These are phyloP conservation scores for Leccinum broughii DNA, from an alignment of 768 basidiomycete species.

Conservation along the genomic window DNA sequence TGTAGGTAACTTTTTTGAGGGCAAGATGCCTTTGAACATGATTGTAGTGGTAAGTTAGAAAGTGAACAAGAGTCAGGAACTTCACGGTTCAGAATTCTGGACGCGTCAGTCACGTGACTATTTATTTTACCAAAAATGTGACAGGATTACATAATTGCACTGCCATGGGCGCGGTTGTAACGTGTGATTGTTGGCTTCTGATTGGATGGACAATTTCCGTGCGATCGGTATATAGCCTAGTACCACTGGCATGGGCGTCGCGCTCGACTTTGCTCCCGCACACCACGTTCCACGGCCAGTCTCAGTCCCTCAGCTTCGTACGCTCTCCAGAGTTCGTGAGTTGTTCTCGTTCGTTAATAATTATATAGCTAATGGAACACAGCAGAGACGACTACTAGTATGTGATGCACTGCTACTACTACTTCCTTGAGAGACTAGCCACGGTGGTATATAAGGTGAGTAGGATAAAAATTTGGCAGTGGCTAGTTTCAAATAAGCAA, in stretches of 20 bases:
- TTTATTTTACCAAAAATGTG: constrained; percentile 27
- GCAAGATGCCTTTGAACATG: constrained; percentile 85
- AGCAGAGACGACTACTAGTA: constrained; percentile 13
- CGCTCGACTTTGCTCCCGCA: constrained; percentile 2
- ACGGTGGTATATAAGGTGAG: constrained; percentile 18
- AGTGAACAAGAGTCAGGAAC: background rate
- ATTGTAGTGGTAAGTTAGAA: constrained; percentile 4
- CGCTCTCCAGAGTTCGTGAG: background rate
- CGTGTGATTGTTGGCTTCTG: constrained; percentile 4
- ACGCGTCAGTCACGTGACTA: constrained; percentile 35
- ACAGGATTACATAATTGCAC: constrained; percentile 19
- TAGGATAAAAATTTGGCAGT: constrained; percentile 13
- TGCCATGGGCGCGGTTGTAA: constrained; percentile 17
- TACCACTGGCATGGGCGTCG: background rate
- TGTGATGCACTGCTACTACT: constrained; percentile 16
- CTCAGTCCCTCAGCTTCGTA: background rate
- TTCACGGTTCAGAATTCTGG: constrained; percentile 32
- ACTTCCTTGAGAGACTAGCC: background rate
- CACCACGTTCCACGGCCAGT: background rate
- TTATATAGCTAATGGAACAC: constrained; percentile 12
- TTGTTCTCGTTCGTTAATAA: constrained; percentile 4
- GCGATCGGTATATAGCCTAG: constrained; percentile 31
- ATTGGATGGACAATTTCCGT: constrained; percentile 33
- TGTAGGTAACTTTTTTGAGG: constrained; percentile 63
- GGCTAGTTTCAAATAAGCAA: constrained; percentile 30